phyloP scores from a whole-genome alignment of 352 stramenopile genomes.

The Stramenopiles sp. region DNA sequence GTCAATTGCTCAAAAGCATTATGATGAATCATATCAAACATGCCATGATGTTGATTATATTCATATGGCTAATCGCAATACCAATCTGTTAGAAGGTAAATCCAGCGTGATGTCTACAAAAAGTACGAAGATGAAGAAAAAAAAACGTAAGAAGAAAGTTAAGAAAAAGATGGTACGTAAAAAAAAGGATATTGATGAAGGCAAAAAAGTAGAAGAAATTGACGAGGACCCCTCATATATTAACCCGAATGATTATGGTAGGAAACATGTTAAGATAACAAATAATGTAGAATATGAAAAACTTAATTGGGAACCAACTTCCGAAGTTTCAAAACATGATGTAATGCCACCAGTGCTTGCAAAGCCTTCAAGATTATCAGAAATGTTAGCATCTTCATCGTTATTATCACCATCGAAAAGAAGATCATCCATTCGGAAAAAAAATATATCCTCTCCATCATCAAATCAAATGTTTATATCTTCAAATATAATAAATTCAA shows the following conservation, averaged over 20 bases:
- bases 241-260: too few species aligned
- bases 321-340: neutral
- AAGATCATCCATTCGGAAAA: too few species aligned
- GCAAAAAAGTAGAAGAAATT: neutral
- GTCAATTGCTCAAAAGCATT: neutral
- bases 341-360: neutral
- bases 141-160: too few species aligned
- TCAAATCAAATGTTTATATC: too few species aligned
- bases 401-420: too few species aligned
- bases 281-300: too few species aligned
- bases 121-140: neutral
- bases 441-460: too few species aligned
- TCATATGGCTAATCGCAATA: neutral
- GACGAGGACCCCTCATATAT: too few species aligned
- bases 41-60: neutral
- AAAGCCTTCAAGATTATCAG: neutral
- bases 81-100: neutral
- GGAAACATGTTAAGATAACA: too few species aligned
- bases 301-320: too few species aligned
- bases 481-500: too few species aligned
- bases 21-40: neutral
- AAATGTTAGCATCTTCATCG: neutral
- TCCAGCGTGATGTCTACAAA: neutral
- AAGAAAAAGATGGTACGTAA: neutral
- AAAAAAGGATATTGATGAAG: neutral